These are phyloP conservation scores for Talaromyces sp. DNA, from an alignment of 2,329 filamentous ascomycete species.

Conservation along the genomic window DNA sequence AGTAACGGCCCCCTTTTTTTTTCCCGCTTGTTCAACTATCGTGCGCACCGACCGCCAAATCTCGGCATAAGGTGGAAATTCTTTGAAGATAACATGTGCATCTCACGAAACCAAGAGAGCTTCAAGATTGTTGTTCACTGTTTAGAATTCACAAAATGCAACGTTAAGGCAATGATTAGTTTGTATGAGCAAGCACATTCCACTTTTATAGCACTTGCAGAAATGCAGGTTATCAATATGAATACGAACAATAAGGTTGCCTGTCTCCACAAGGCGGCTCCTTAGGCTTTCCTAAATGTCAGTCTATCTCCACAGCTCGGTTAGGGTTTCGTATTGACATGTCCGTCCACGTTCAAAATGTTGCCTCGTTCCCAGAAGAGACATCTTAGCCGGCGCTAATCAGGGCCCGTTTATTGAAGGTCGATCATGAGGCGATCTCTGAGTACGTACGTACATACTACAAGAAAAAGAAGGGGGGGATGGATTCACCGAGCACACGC, in stretches of 20 bases:
- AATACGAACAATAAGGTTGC: not conserved
- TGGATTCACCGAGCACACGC: too few species aligned
- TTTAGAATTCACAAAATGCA: not conserved
- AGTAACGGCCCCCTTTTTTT: not conserved
- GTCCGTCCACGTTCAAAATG: not conserved
- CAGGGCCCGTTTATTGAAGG: not conserved
- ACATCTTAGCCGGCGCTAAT: not conserved
- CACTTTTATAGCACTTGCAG: not conserved
- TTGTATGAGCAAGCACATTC: not conserved
- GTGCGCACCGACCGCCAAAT: too few species aligned
- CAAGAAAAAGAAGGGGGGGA: too few species aligned
- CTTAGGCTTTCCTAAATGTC: not conserved
- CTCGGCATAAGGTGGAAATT: not conserved
- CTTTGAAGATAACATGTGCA: not conserved
- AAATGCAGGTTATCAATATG: too few species aligned
- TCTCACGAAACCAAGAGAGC: too few species aligned
- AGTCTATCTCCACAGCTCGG: too few species aligned
- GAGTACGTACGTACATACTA: too few species aligned
- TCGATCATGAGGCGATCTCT: too few species aligned
- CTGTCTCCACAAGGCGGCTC: not conserved
- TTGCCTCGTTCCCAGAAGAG: not conserved
- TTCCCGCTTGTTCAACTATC: not conserved
- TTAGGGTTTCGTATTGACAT: not conserved
- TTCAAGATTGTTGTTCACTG: not conserved
- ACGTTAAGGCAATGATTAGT: not conserved